Evolutionary conservation across 2,329 filamentous ascomycete species (phyloP).

Genomic region (Cryphonectria parasitica): DNA sequence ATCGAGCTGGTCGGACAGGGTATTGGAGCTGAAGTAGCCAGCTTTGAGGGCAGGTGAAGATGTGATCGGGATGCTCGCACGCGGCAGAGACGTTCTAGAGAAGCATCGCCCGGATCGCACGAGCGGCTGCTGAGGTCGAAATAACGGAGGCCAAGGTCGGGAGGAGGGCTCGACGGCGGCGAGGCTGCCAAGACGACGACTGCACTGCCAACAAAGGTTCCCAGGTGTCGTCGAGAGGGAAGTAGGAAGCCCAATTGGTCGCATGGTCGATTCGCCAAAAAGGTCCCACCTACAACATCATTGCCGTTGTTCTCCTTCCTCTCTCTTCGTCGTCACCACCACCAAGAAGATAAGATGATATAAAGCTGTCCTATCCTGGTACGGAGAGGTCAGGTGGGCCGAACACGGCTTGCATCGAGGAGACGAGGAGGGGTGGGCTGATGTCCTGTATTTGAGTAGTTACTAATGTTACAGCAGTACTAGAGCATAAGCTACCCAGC

Average conservation of each 20-base stretch:
- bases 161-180: constrained; percentile 1
- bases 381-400: background rate
- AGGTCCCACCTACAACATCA: constrained; percentile 10
- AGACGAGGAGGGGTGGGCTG: background rate
- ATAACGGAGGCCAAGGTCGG: background rate
- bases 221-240: constrained; percentile 21
- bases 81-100: constrained; percentile 32
- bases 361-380: background rate
- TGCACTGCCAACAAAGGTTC: constrained; percentile 36
- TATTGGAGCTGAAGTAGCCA: constrained; percentile 42
- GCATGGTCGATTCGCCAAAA: constrained; percentile 23
- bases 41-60: constrained; percentile 35
- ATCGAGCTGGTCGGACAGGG: constrained; percentile 37
- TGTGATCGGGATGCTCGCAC: constrained; percentile 24
- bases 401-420: background rate
- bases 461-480: background rate
- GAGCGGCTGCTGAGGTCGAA: constrained; percentile 5
- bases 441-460: background rate
- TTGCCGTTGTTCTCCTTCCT: background rate
- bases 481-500: background rate
- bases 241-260: constrained; percentile 23
- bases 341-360: background rate
- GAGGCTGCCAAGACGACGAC: constrained; percentile 27
- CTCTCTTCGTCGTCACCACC: background rate
- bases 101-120: constrained; percentile 26